These are phyloP conservation scores for Jasminum sambac DNA, from an alignment of 257 asterid genomes.

Conservation along the genomic window DNA sequence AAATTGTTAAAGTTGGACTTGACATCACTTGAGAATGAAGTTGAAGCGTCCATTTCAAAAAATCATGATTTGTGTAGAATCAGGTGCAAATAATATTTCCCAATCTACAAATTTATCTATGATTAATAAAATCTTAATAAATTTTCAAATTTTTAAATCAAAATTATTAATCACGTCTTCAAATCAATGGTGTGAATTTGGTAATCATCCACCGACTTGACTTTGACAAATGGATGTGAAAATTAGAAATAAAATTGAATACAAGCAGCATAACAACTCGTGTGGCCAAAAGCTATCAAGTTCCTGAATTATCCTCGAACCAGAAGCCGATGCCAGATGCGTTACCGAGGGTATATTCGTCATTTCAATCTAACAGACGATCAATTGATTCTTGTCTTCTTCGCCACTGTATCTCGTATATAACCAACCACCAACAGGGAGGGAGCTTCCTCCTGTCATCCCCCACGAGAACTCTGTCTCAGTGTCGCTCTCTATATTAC, in stretches of 20 bases:
- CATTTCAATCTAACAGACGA: slow-evolving; percentile 18
- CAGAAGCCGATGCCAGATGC: background rate
- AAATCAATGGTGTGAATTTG: too few species aligned
- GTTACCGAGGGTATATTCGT: slow-evolving; percentile 21
- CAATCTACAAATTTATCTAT: too few species aligned
- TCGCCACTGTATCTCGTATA: slow-evolving; percentile 33
- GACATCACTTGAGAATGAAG: too few species aligned
- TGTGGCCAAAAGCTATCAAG: slow-evolving; percentile 5
- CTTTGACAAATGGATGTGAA: too few species aligned
- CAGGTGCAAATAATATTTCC: too few species aligned
- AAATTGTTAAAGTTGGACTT: too few species aligned
- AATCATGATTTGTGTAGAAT: too few species aligned
- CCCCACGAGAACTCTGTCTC: background rate
- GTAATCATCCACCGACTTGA: too few species aligned
- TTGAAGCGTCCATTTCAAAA: too few species aligned
- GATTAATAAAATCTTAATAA: too few species aligned
- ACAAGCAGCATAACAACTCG: slow-evolving; percentile 30
- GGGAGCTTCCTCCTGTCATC: background rate
- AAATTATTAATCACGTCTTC: too few species aligned
- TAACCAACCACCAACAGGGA: slow-evolving; percentile 46
- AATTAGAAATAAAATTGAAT: background rate
- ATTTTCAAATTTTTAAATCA: too few species aligned
- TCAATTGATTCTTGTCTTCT: slow-evolving; percentile 36
- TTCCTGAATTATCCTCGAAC: slow-evolving; percentile 28
- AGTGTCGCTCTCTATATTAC: slow-evolving; percentile 13